phyloP scores from a whole-genome alignment of 2,329 filamentous ascomycete genomes.

The Fusarium humuli region DNA sequence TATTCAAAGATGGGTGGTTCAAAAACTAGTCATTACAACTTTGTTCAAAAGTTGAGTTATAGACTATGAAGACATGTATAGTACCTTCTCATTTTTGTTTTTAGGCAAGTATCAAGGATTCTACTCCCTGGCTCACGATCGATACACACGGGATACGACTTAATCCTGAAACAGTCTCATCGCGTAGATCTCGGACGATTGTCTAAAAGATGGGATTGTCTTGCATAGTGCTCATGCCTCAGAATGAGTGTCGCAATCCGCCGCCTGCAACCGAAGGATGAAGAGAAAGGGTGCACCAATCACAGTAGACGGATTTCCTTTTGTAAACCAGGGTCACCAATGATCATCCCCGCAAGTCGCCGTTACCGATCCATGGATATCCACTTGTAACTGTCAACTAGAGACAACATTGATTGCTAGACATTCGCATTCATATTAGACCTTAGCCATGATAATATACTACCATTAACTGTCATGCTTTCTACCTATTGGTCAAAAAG shows the following conservation, averaged over 20 bases:
- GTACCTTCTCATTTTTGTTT: not conserved
- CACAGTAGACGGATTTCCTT: constrained; percentile 17
- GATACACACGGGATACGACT: not conserved
- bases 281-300: constrained; percentile 21
- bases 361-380: constrained; percentile 1
- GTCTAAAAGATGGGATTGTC: constrained; percentile 19
- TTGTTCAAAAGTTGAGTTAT: not conserved
- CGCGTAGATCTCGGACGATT: constrained; percentile 31
- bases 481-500: not conserved
- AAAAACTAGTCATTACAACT: not conserved
- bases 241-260: constrained; percentile 9
- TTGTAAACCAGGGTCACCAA: constrained; percentile 8
- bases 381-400: constrained; percentile 25
- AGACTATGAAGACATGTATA: not conserved
- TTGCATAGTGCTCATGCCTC: constrained; percentile 1
- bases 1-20: too few relatives aligned
- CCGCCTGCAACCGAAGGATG: constrained; percentile 9
- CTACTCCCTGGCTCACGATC: not conserved
- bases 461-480: too few relatives aligned
- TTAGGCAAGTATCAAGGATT: not conserved
- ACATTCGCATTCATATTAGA: not conserved
- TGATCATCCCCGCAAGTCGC: constrained; percentile 25
- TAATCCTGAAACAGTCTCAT: constrained; percentile 4
- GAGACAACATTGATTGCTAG: constrained; percentile 21
- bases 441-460: not conserved